Evolutionary conservation across 495 filamentous ascomycete species (phyloP).

Genomic region (Penicillium maclennaniae): DNA sequence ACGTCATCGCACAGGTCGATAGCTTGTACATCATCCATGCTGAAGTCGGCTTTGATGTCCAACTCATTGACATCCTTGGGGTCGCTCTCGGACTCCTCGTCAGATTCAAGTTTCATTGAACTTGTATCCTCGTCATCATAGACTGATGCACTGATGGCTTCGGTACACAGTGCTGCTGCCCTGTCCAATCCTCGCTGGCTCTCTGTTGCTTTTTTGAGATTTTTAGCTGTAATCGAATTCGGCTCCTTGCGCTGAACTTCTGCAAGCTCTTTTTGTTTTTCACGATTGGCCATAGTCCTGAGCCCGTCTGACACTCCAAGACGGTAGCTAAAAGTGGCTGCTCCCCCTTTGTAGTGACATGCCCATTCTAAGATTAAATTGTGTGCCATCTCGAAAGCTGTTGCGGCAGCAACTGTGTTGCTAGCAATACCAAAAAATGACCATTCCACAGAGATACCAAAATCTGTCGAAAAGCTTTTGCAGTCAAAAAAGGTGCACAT

Average conservation of each 20-base stretch:
- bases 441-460: background rate
- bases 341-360: constrained; percentile 18
- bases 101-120: background rate
- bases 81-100: constrained; percentile 1
- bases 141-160: too few relatives aligned
- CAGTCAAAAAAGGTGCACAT: constrained; percentile 12
- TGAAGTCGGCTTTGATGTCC: constrained; percentile 11
- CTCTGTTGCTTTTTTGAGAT: constrained; percentile 12
- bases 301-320: constrained; percentile 27
- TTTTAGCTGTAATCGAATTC: constrained; percentile 13
- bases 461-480: constrained; percentile 3
- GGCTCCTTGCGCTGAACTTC: constrained; percentile 21
- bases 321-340: constrained; percentile 25
- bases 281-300: constrained; percentile 20
- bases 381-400: constrained; percentile 26
- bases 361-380: constrained; percentile 30
- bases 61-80: background rate
- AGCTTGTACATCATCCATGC: constrained; percentile 1
- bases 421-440: constrained; percentile 31
- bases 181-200: constrained; percentile 2
- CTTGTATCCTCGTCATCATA: background rate
- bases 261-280: constrained; percentile 19
- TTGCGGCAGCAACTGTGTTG: constrained; percentile 32
- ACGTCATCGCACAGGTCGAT: constrained; percentile 12
- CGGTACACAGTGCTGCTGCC: too few relatives aligned